Evolutionary conservation across 225 moss, liverwort and hornwort species (phyloP), one percentile per base, ranked within the genome.

Genomic region (Neckera pumila): DNA sequence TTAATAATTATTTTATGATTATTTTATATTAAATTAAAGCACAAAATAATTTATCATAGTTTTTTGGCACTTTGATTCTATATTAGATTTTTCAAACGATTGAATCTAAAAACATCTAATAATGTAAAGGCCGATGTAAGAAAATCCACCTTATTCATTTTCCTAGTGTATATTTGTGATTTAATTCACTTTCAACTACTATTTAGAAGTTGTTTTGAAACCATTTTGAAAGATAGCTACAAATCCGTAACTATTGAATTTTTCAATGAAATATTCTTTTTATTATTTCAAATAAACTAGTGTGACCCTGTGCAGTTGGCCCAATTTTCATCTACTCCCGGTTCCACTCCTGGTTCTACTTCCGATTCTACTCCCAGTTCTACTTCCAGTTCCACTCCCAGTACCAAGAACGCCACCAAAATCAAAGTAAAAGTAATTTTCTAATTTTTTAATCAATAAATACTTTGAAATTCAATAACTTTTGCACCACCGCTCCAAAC

Each of bases 61-160:
- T 38, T 36, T 40, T 25, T 14, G 40, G 21, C 14, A 25, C 8
- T 40, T 22, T 40, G 13, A 40, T 40, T 40, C 40, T 40, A 40
- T 14, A 8, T 69, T 14, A n/a, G 21, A 67, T 47, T 8, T 38
- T 67, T 40, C 7, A 21, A 70, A 70, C 4, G 40, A 25, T 40
- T 70, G 25, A 8, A 70, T 40, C 5, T 40, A 25, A 70, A 14
- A 70, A 23, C 6, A 70, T 40, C 25, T 40, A 40, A 25, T 70
- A 40, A 40, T 70, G 1, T 25, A 14, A 40, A 0, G 70, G 8
- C 22, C 0, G 0, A 1, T 40, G 5, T 70, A 25, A 6, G 2
- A 14, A 70, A 25, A 40, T 40, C 14, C 8, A 70, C 8, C 2
- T 14, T 25, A 14, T 14, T 20, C 14, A 25, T 4, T 70, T 70